Evolutionary conservation across 2,329 filamentous ascomycete genomes (phyloP).

Genomic region (Colletotrichum falcatum): DNA sequence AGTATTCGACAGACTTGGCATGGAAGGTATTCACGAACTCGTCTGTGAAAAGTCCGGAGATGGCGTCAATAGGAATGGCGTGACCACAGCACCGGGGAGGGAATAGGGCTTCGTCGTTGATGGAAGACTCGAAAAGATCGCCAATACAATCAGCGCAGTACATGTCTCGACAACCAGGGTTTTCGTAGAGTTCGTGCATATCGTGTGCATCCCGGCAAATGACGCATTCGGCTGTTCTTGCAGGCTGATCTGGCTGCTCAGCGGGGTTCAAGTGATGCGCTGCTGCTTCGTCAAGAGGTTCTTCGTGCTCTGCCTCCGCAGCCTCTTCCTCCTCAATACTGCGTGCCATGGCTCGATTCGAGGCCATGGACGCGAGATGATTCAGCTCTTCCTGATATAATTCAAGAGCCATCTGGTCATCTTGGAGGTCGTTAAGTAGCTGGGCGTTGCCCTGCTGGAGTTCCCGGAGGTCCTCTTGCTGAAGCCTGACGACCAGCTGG

Average conservation of each 20-base stretch:
- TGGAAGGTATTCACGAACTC: not conserved
- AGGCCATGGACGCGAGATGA: not conserved
- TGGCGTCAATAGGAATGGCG: not conserved
- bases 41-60: not conserved
- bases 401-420: not conserved
- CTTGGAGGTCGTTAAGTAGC: not conserved
- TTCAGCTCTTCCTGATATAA: not conserved
- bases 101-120: slow-evolving; percentile 63
- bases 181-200: not conserved
- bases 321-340: not conserved
- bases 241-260: not conserved
- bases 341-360: not conserved
- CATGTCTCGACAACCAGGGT: slow-evolving; percentile 46
- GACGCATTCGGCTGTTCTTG: not conserved
- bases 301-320: not conserved
- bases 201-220: not conserved
- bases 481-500: not conserved
- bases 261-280: not conserved
- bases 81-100: slow-evolving; percentile 47
- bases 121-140: slow-evolving; percentile 56
- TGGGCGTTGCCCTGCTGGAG: not conserved
- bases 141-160: slow-evolving; percentile 65
- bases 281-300: not conserved
- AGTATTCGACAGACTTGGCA: not conserved
- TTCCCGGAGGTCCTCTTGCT: not conserved